Evolutionary conservation across 2,329 filamentous ascomycete species (phyloP).

Genomic region (Penicillium glabrum): DNA sequence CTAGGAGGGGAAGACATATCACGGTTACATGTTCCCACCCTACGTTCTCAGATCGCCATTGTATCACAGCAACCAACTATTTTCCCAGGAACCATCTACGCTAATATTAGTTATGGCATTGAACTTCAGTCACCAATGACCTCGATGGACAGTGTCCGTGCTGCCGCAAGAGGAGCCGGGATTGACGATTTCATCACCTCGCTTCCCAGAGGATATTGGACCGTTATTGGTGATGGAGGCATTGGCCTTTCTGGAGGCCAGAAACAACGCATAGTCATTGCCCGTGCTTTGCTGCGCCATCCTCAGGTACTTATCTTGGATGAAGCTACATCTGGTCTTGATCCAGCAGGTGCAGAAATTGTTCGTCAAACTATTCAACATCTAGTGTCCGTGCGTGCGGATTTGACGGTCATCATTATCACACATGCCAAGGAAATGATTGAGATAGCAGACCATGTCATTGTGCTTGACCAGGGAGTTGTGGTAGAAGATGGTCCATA

Average conservation of each 20-base stretch:
- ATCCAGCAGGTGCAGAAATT: constrained; percentile 64
- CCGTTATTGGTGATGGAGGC: constrained; percentile 74
- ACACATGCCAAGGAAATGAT: constrained; percentile 88
- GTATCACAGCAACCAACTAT: constrained; percentile 65
- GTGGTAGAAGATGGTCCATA: constrained; percentile 70
- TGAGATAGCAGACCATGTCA: constrained; percentile 69
- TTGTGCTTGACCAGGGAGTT: constrained; percentile 69
- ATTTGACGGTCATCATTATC: constrained; percentile 73
- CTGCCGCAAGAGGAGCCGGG: constrained; percentile 57
- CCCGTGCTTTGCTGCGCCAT: constrained; percentile 69
- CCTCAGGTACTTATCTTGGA: constrained; percentile 78
- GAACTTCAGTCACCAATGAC: constrained; percentile 54
- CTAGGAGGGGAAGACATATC: constrained; percentile 56
- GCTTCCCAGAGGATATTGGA: constrained; percentile 70
- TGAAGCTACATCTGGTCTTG: constrained; percentile 81
- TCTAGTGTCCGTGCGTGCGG: constrained; percentile 47
- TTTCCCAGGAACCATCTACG: constrained; percentile 43
- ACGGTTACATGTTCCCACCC: constrained; percentile 58
- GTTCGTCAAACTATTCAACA: constrained; percentile 63
- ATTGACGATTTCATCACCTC: constrained; percentile 76
- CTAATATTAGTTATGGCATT: constrained; percentile 73
- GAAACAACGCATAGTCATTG: constrained; percentile 77
- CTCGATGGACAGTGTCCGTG: constrained; percentile 49
- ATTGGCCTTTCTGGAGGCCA: constrained; percentile 76
- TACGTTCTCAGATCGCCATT: constrained; percentile 64